Conservation (phyloP, 257 asterid genomes). For the Rubia yunnanensis region DNA sequence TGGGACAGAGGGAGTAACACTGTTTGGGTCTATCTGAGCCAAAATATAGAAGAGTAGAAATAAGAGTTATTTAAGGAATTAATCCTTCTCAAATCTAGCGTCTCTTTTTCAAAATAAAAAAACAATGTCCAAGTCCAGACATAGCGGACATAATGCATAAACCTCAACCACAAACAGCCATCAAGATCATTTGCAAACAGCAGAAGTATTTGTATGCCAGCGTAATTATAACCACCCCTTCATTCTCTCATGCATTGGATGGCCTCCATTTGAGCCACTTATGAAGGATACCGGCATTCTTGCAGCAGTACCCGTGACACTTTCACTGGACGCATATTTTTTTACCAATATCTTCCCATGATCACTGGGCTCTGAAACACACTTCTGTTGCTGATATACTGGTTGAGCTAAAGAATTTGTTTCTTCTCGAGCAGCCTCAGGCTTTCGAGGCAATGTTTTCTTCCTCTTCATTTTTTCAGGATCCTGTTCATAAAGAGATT, state of each 20-base stretch:
- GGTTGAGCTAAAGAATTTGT: slow-evolving; percentile 28
- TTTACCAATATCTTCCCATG: slow-evolving; percentile 19
- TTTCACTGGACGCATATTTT: slow-evolving; percentile 31
- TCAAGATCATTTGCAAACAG: no score
- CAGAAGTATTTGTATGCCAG: no score
- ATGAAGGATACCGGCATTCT: slow-evolving; percentile 28
- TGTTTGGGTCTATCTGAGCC: no score
- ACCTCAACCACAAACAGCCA: no score
- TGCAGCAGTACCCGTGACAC: slow-evolving; percentile 25
- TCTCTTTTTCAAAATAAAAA: no score
- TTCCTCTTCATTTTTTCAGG: slow-evolving; percentile 57
- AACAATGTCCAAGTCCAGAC: no score
- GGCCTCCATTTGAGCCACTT: slow-evolving; percentile 31
- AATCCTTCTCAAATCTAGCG: no score
- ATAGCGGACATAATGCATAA: no score
- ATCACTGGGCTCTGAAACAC: slow-evolving; percentile 21
- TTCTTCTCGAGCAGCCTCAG: slow-evolving; percentile 29
- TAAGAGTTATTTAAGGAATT: no score
- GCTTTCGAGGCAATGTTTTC: slow-evolving; percentile 43
- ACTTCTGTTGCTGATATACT: slow-evolving; percentile 31
- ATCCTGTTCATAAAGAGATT: slow-evolving; percentile 29
- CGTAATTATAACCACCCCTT: no score
- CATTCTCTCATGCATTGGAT: slow-evolving; percentile 44
- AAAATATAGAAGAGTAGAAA: no score
- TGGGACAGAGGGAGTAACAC: no score